Conservation (phyloP, 371 early-diverging fungal species). For the Mucor mucedo region DNA sequence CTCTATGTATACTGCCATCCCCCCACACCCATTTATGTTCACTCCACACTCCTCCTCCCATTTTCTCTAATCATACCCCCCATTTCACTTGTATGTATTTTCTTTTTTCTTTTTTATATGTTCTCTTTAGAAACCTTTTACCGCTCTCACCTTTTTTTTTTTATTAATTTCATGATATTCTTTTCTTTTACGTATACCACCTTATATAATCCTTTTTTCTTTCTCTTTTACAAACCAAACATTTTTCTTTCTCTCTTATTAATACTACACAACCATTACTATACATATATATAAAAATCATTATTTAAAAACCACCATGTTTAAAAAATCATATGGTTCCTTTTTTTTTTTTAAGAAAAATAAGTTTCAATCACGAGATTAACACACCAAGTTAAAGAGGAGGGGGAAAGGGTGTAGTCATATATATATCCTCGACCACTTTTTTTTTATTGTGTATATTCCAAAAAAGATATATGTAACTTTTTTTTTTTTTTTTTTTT, state of each 20-base stretch:
- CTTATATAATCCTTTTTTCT: not conserved
- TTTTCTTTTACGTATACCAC: slow-evolving; percentile 1
- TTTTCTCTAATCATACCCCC: not conserved
- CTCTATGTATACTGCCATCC: slow-evolving; percentile 20
- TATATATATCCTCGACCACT: too few species aligned
- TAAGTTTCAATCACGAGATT: not conserved
- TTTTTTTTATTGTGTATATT: not conserved
- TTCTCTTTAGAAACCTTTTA: not conserved
- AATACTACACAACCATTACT: not conserved
- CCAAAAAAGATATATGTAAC: too few species aligned
- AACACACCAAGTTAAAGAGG: too few species aligned
- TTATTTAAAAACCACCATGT: not conserved
- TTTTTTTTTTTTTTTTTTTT: not conserved
- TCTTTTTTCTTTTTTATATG: not conserved
- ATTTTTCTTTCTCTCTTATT: not conserved
- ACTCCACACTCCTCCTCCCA: not conserved
- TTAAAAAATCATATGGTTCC: not conserved
- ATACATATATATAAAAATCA: not conserved
- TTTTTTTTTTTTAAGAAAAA: not conserved
- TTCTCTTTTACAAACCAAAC: not conserved
- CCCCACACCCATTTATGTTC: not conserved
- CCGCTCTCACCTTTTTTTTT: not conserved
- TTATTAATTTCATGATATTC: not conserved
- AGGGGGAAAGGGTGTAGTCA: too few species aligned
- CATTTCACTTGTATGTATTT: not conserved